Evolutionary conservation across 2,329 filamentous ascomycete genomes (phyloP), one percentile per base, ranked within the genome.

Genomic region (Coniochaeta ligniaria): DNA sequence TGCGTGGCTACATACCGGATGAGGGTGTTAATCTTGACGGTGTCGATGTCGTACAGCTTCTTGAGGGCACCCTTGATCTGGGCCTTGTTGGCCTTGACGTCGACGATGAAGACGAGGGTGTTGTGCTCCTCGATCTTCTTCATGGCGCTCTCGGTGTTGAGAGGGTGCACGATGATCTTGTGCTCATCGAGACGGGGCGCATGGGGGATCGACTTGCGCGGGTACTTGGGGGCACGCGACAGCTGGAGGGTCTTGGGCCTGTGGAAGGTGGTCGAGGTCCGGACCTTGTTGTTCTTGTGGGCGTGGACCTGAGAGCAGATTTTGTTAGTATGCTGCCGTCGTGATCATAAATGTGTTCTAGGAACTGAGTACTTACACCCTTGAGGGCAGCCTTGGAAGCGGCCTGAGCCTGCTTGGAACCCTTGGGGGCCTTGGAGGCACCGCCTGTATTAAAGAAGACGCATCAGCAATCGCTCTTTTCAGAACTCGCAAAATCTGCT

Each of bases 101-200:
- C 90, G 75, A 96, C 92, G 72, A 96, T 96, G 86, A 97, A 97
- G 76, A 96, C 92, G 59, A 99, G 88, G 70, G 95, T 99, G 88
- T 99, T 99, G 88, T 99, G 93, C 90, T 99, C 95, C 86, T 99
- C 95, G 72, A 99, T 97, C 90, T 97, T 75, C 92, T 99, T 99
- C 94, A 99, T 98, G 75, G 96, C 95, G 75, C 90, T 95, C 90
- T 99, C 95, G 64, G 95, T 99, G 89, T 99, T 99, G 76, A 99
- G 87, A 69, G 95, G 95, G 88, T 97, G 92, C 76, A 98, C 84
- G 79, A 99, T 90, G 78, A 98, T 85, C 88, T 96, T 97, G 87
- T 93, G 91, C 83, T 94, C 91, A 82, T 99, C 95, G 74, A 99
- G 91, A 72, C 92, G 90, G 71, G 93, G 89, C 76, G 86, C 85